Evolutionary conservation across 2,329 filamentous ascomycete species (phyloP).

Genomic region (Claviceps africana): DNA sequence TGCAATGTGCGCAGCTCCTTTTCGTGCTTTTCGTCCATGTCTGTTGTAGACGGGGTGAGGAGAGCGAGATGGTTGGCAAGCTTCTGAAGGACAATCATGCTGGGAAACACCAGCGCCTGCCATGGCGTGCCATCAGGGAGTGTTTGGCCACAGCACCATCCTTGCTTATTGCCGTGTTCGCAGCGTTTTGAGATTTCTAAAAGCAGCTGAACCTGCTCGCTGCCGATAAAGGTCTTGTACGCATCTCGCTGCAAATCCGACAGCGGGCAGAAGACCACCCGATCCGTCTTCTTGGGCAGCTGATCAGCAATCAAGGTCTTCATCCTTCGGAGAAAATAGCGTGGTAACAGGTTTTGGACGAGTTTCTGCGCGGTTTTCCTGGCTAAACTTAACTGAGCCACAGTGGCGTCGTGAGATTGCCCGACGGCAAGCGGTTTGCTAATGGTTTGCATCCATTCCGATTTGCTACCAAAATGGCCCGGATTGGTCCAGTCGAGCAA

Average conservation of each 20-base stretch:
- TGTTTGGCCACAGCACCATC: conserved; percentile 62
- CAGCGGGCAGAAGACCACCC: conserved; percentile 87
- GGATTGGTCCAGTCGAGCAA: conserved; percentile 94
- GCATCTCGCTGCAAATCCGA: conserved; percentile 68
- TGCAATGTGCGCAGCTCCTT: conserved; percentile 63
- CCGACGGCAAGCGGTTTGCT: conserved; percentile 70
- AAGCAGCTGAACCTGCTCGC: conserved; percentile 55
- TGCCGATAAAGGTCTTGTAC: conserved; percentile 65
- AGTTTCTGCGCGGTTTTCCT: conserved; percentile 73
- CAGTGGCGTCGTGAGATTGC: conserved; percentile 83
- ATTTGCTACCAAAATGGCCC: conserved; percentile 47
- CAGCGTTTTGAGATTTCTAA: conserved; percentile 55
- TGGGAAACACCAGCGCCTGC: conserved; percentile 71
- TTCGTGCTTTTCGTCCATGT: conserved; percentile 58
- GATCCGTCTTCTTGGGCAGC: conserved; percentile 85
- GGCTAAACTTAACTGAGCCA: conserved; percentile 66
- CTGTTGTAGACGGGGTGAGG: conserved; percentile 54
- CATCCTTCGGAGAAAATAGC: conserved; percentile 83
- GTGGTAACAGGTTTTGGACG: conserved; percentile 73
- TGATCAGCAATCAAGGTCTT: conserved; percentile 87
- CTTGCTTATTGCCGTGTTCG: conserved; percentile 47
- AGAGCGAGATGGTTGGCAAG: conserved; percentile 86
- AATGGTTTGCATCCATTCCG: conserved; percentile 68
- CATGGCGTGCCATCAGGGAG: conserved; percentile 52
- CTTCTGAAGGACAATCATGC: conserved; percentile 71